These are phyloP conservation scores for Paratinospora sagittata DNA, from an alignment of 164 flowering plant genomes.

Conservation along the genomic window DNA sequence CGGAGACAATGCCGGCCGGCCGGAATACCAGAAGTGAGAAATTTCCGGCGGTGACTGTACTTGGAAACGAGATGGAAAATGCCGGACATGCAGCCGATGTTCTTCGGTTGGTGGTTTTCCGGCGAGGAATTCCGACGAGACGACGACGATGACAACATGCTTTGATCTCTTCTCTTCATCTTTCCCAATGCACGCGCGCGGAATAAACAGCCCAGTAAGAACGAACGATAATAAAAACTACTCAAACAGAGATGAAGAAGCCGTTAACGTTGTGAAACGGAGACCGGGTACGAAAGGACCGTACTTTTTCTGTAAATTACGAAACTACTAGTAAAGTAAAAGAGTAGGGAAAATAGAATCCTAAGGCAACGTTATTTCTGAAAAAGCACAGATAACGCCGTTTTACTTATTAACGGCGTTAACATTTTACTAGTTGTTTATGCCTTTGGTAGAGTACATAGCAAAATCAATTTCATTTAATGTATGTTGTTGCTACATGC, in stretches of 20 bases:
- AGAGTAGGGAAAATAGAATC: neutral
- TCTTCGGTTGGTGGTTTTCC: slow-evolving; percentile 11
- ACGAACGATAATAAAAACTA: neutral
- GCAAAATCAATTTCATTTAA: too few species aligned
- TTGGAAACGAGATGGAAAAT: slow-evolving; percentile 47
- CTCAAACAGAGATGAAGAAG: neutral
- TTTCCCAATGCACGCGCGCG: neutral
- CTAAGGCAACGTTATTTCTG: neutral
- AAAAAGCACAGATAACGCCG: too few species aligned
- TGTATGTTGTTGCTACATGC: too few species aligned
- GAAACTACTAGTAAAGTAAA: neutral
- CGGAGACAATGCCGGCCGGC: too few species aligned
- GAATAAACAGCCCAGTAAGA: neutral
- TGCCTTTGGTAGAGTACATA: too few species aligned
- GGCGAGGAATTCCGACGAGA: slow-evolving; percentile 12
- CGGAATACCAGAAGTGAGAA: slow-evolving; percentile 46
- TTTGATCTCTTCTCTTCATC: slow-evolving; percentile 11
- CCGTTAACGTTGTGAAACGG: neutral
- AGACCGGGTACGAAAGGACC: neutral
- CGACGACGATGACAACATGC: slow-evolving; percentile 8
- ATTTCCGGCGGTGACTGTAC: slow-evolving; percentile 39
- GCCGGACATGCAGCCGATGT: slow-evolving; percentile 72
- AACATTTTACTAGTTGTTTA: too few species aligned
- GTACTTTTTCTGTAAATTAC: neutral
- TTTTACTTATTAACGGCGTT: too few species aligned